Percentiles rank a stretch among this genome's conserved stretches.
Evolutionary conservation across 2,329 filamentous ascomycete species (phyloP).

Genomic region (Amphichorda felina): DNA sequence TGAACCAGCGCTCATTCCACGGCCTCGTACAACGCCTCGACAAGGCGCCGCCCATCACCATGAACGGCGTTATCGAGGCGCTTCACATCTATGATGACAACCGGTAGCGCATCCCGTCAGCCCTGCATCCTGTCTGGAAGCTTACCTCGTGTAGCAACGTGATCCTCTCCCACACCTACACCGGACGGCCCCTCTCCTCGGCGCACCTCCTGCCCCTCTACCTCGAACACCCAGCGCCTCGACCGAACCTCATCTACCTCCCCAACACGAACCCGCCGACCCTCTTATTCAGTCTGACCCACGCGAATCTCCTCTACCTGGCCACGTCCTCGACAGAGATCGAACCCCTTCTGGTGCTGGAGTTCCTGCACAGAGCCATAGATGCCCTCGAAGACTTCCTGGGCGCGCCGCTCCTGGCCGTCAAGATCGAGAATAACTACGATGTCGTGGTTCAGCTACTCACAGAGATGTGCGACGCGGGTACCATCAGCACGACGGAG

Average conservation of each 20-base stretch:
- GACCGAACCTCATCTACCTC: constrained; percentile 79
- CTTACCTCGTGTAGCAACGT: constrained; percentile 49
- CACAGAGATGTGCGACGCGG: constrained; percentile 93
- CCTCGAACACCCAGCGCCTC: constrained; percentile 67
- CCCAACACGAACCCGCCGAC: constrained; percentile 74
- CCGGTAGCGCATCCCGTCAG: constrained; percentile 42
- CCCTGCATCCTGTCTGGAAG: not conserved
- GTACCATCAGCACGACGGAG: constrained; percentile 81
- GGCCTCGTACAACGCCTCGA: constrained; percentile 5
- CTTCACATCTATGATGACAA: constrained; percentile 95
- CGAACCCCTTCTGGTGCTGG: constrained; percentile 79
- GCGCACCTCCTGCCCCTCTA: constrained; percentile 73
- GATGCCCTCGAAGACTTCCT: constrained; percentile 93
- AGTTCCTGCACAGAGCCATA: constrained; percentile 87
- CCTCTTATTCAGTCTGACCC: constrained; percentile 76
- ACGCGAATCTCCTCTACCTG: constrained; percentile 78
- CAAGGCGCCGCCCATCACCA: constrained; percentile 32
- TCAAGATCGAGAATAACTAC: constrained; percentile 81
- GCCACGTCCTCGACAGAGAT: constrained; percentile 77
- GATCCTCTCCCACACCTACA: constrained; percentile 82
- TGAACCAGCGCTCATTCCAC: not conserved
- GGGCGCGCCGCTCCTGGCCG: constrained; percentile 71
- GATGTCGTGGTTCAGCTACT: constrained; percentile 89
- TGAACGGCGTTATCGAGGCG: constrained; percentile 85
- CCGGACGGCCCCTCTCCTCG: constrained; percentile 67